Evolutionary conservation across 208 protist genomes (phyloP).

Genomic region (Leishmania gerbilli): DNA sequence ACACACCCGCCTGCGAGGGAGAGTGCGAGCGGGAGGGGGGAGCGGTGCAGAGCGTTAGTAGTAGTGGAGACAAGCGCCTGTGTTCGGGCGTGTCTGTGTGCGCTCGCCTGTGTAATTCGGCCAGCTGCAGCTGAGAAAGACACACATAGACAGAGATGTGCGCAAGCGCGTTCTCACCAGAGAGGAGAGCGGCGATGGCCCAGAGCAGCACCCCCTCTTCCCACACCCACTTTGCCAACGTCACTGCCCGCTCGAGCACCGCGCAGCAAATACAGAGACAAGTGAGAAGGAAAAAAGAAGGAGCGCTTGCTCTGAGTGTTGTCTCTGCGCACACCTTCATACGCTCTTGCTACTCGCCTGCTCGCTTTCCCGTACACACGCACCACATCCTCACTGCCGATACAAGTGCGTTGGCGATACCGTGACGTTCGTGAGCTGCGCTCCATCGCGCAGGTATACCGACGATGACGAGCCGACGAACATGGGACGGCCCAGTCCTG

Average conservation of each 20-base stretch:
- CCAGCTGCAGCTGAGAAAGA: neutral
- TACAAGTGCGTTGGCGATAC: slow-evolving; percentile 29
- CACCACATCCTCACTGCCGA: neutral
- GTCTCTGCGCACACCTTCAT: neutral
- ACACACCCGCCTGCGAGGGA: neutral
- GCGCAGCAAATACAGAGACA: neutral
- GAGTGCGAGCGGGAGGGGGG: neutral
- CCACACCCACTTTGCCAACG: neutral
- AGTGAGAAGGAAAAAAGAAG: neutral
- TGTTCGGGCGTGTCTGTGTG: neutral
- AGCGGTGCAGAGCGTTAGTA: neutral
- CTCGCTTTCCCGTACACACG: neutral
- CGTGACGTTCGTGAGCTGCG: slow-evolving; percentile 56
- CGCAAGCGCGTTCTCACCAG: neutral
- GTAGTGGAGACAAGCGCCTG: neutral
- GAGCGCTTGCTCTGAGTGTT: neutral
- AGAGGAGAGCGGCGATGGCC: neutral
- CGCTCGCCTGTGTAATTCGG: neutral
- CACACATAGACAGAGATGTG: neutral
- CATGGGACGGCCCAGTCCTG: slow-evolving; percentile 48
- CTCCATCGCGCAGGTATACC: slow-evolving; percentile 52
- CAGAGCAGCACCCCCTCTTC: neutral
- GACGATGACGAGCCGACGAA: slow-evolving; percentile 56
- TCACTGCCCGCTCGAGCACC: neutral
- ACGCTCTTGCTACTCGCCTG: neutral